Evolutionary conservation across 2,329 filamentous ascomycete genomes (phyloP).

Genomic region (Colletotrichum eremochloae): DNA sequence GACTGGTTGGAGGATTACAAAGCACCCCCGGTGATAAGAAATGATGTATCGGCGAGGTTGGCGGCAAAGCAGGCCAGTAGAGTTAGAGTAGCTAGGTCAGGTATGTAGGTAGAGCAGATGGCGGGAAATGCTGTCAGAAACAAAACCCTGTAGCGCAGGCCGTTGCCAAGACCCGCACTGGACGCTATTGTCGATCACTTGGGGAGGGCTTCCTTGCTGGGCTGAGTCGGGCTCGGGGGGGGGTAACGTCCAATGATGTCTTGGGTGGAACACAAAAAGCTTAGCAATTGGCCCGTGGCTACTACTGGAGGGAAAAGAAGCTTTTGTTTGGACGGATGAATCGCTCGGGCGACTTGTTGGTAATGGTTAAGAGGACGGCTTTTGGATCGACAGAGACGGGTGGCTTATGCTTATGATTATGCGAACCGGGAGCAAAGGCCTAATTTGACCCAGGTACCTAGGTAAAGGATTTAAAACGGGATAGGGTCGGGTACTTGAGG

Average conservation of each 20-base stretch:
- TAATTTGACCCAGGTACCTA: not conserved
- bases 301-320: not conserved
- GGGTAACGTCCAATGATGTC: constrained; percentile 33
- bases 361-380: too few species aligned
- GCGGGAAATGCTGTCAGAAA: constrained; percentile 24
- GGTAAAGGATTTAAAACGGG: not conserved
- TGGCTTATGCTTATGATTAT: not conserved
- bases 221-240: constrained; percentile 22
- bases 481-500: not conserved
- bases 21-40: not conserved
- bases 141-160: constrained; percentile 30
- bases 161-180: constrained; percentile 36
- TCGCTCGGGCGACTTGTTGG: not conserved
- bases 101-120: constrained; percentile 4
- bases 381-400: not conserved
- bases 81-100: not conserved
- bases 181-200: constrained; percentile 28
- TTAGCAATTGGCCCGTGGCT: constrained; percentile 20
- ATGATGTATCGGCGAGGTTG: constrained; percentile 15
- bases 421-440: not conserved
- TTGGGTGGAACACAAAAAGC: constrained; percentile 9
- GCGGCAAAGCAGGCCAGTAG: not conserved
- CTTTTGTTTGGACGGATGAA: constrained; percentile 6
- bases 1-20: not conserved
- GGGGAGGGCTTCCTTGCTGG: constrained; percentile 24